phyloP scores from a whole-genome alignment of 352 stramenopile genomes.

The Phytopythium litorale region DNA sequence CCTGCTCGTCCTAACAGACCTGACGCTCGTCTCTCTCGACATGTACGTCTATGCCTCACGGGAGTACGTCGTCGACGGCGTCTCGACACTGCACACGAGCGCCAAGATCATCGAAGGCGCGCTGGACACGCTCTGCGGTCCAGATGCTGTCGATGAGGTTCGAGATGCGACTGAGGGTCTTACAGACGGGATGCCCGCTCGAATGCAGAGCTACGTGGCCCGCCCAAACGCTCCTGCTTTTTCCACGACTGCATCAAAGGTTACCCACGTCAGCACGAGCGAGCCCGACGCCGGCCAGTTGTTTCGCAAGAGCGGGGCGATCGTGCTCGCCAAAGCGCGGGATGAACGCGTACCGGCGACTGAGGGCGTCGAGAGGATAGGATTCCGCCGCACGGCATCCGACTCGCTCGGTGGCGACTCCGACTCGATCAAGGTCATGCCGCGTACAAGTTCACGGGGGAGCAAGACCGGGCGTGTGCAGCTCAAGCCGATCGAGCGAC shows the following conservation, averaged over 20 bases:
- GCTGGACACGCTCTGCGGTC: background rate
- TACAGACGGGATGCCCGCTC: background rate
- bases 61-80: constrained; percentile 22
- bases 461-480: background rate
- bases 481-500: background rate
- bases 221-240: background rate
- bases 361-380: background rate
- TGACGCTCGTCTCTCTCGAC: constrained; percentile 18
- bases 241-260: background rate
- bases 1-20: constrained; percentile 21
- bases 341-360: background rate
- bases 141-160: background rate
- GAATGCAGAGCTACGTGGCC: background rate
- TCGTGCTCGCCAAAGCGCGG: background rate
- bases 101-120: constrained; percentile 28
- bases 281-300: background rate
- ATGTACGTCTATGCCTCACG: constrained; percentile 17
- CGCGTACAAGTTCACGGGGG: background rate
- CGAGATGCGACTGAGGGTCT: background rate
- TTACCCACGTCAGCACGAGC: background rate
- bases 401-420: background rate
- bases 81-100: constrained; percentile 21
- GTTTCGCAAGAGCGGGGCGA: background rate
- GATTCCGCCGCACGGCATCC: background rate
- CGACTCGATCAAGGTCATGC: background rate